These are phyloP conservation scores for Marsdenia floribunda DNA, from an alignment of 257 asterid species.

Conservation along the genomic window DNA sequence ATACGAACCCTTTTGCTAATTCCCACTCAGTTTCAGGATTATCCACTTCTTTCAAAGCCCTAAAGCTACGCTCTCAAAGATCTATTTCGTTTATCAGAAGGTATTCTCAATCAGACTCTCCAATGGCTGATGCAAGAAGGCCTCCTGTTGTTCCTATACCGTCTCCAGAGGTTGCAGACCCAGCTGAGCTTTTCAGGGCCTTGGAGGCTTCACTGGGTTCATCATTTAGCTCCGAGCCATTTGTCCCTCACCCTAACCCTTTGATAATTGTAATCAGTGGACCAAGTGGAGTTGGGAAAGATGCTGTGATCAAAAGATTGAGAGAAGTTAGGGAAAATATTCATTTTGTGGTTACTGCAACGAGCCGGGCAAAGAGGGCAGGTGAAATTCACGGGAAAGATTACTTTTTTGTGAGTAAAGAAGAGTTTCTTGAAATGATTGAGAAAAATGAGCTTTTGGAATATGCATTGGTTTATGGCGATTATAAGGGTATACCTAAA, in stretches of 20 bases:
- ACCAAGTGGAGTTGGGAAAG: conserved; percentile 96
- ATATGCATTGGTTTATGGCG: conserved; percentile 93
- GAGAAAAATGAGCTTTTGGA: conserved; percentile 69
- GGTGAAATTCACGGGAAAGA: conserved; percentile 88
- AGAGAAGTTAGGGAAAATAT: conserved; percentile 63
- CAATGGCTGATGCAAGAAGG: conserved; percentile 51
- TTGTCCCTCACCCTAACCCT: conserved; percentile 64
- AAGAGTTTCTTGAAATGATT: conserved; percentile 70
- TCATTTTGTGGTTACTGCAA: conserved; percentile 90
- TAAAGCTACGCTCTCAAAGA: conserved; percentile 19
- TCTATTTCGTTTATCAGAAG: conserved; percentile 22
- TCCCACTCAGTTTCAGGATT: conserved; percentile 25
- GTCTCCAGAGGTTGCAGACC: conserved; percentile 41
- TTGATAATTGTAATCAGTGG: conserved; percentile 82
- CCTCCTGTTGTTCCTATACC: conserved; percentile 51
- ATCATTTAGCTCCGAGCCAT: conserved; percentile 60
- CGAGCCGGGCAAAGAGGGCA: conserved; percentile 55
- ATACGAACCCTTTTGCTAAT: conserved; percentile 31
- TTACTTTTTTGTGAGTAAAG: conserved; percentile 65
- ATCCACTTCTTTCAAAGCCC: conserved; percentile 25
- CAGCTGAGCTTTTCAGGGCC: conserved; percentile 63
- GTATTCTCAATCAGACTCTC: conserved; percentile 33
- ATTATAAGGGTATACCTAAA: conserved; percentile 78
- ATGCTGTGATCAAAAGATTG: conserved; percentile 70
- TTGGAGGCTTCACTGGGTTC: conserved; percentile 79